phyloP scores from a whole-genome alignment of 2,329 filamentous ascomycete species.

The Dendrostoma leiphaemia region DNA sequence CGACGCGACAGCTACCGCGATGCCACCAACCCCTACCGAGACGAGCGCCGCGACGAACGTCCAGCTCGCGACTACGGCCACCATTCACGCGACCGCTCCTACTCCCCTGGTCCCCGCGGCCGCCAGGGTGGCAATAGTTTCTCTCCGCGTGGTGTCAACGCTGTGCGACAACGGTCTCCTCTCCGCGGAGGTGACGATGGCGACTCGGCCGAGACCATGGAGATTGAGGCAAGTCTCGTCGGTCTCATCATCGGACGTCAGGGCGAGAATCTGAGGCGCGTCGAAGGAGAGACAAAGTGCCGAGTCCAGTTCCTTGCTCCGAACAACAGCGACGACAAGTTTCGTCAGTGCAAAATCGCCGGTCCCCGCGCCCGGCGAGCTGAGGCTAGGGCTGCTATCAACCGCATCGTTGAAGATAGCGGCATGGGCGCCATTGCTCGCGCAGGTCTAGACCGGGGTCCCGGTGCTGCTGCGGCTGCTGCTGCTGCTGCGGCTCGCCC shows the following conservation, averaged over 20 bases:
- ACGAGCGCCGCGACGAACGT: conserved; percentile 74
- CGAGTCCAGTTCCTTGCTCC: conserved; percentile 86
- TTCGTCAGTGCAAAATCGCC: conserved; percentile 82
- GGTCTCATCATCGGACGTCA: conserved; percentile 88
- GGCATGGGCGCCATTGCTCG: conserved; percentile 55
- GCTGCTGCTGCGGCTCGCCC: conserved; percentile 35
- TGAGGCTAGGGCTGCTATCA: conserved; percentile 79
- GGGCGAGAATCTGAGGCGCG: conserved; percentile 82
- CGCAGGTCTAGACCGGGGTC: conserved; percentile 45
- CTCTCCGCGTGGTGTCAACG: conserved; percentile 55
- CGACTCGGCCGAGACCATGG: conserved; percentile 71
- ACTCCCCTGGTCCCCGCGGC: conserved; percentile 58
- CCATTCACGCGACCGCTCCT: conserved; percentile 66
- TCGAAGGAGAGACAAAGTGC: conserved; percentile 79
- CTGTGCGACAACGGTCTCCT: conserved; percentile 57
- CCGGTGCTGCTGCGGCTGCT: too few relatives aligned
- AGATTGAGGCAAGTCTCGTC: conserved; percentile 82
- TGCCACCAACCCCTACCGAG: conserved; percentile 80
- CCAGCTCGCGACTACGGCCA: conserved; percentile 53
- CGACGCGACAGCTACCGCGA: conserved; percentile 71
- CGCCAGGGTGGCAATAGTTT: conserved; percentile 48
- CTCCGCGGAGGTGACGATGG: conserved; percentile 59
- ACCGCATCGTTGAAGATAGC: conserved; percentile 84
- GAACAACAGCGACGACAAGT: conserved; percentile 66
- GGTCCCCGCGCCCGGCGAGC: conserved; percentile 69